Conservation (phyloP, 805 yeast genomes). For the Starmera quercuum region DNA sequence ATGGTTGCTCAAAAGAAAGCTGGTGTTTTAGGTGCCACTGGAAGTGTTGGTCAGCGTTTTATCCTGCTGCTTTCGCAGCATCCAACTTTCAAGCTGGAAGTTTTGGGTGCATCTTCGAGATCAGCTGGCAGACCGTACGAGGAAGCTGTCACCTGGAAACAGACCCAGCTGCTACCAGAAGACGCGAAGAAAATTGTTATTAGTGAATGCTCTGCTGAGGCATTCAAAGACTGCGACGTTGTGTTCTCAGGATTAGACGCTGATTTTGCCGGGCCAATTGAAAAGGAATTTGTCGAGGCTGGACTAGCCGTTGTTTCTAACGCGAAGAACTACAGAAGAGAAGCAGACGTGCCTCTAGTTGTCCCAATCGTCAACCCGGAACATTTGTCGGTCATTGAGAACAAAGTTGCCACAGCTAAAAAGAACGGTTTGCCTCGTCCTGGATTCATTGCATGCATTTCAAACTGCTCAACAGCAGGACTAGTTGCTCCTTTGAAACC, state of each 20-base stretch:
- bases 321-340: conserved; percentile 94
- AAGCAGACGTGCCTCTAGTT: conserved; percentile 76
- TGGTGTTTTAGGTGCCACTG: conserved; percentile 98
- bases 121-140: conserved; percentile 86
- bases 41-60: conserved; percentile 95
- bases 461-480: conserved; percentile 98
- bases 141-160: conserved; percentile 93
- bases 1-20: conserved; percentile 23
- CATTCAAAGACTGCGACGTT: conserved; percentile 83
- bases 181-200: conserved; percentile 56
- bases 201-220: conserved; percentile 66
- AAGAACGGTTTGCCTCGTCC: conserved; percentile 48
- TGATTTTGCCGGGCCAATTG: conserved; percentile 89
- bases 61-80: conserved; percentile 77
- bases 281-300: conserved; percentile 70
- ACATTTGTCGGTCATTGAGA: conserved; percentile 69
- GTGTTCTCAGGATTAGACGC: conserved; percentile 94
- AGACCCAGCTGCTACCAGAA: conserved; percentile 74
- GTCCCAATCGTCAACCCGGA: conserved; percentile 95
- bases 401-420: conserved; percentile 46
- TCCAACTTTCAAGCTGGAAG: conserved; percentile 81
- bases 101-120: conserved; percentile 86
- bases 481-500: conserved; percentile 95
- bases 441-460: conserved; percentile 89
- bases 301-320: conserved; percentile 87